A percentile compares a stretch with the other conserved stretches of the same genome.
Conservation (phyloP, 2,329 filamentous ascomycete genomes). For the Cladosporium oxysporum region DNA sequence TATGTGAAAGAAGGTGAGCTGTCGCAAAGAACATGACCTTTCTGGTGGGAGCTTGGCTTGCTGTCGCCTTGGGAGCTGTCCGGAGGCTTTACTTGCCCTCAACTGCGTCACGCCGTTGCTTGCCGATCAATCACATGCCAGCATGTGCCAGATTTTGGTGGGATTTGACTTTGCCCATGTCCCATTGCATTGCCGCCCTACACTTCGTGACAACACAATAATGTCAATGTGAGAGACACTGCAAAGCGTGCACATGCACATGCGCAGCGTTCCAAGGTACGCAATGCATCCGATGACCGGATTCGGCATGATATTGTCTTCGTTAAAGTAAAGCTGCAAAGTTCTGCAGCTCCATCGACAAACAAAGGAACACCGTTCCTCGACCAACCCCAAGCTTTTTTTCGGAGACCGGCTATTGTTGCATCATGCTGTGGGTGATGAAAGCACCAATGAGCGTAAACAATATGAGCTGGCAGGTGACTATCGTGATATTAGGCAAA, state of each 20-base stretch:
- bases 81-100: not conserved
- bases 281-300: not conserved
- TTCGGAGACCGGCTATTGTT: not conserved
- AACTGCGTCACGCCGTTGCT: not conserved
- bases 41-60: not conserved
- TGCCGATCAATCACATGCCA: slow-evolving; percentile 19
- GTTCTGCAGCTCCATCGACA: not conserved
- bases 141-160: slow-evolving; percentile 1
- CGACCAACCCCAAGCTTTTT: not conserved
- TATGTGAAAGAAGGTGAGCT: slow-evolving; percentile 9
- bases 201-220: not conserved
- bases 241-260: not conserved
- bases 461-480: not conserved
- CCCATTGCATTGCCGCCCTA: not conserved
- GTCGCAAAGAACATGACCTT: slow-evolving; percentile 7
- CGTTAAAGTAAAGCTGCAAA: not conserved
- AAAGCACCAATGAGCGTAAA: not conserved
- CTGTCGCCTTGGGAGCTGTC: not conserved
- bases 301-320: slow-evolving; percentile 5
- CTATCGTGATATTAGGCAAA: not conserved
- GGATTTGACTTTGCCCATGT: slow-evolving; percentile 2
- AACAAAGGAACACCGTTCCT: slow-evolving; percentile 3
- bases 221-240: not conserved
- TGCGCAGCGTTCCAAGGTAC: not conserved
- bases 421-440: not conserved